Evolutionary conservation across 352 stramenopile species (phyloP), one percentile per base, ranked within the genome.

Genomic region (Nothophytophthora sp.): DNA sequence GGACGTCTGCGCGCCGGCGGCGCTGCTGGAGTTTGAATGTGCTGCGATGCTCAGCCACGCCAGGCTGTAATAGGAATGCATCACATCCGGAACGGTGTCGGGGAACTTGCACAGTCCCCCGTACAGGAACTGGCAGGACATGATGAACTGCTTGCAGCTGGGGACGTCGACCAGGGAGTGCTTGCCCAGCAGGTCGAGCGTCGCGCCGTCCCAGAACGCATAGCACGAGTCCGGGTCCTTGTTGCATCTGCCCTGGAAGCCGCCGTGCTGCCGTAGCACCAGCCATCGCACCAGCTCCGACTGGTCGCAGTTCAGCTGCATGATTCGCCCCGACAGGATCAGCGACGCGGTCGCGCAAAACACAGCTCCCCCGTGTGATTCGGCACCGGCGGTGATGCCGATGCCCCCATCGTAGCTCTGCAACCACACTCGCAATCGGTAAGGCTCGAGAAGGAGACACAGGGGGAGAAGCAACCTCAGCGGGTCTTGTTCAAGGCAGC

Each of bases 201-300:
- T 91, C n/a, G 86, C 88, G 20, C 91, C 91, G 45, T 96, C 83
- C 90, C 91, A 98, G 57, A 97, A 98, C 5, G 88, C 88, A 53
- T 97, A 97, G 68, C 91, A 98, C 12, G 76, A 90, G 64, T 98
- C 91, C 0, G 83, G 73, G 13, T 51, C 67, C 70, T 98, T 98
- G 74, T 97, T 97, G 57, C 81, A 92, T 2, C 91, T 81, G 6
- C 91, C 90, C 36, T 97, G 85, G 59, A 97, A 97, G 19, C 90
- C 91, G 16, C 52, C 51, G 33, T 93, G 83, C 51, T 95, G 86
- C 13, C 85, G 81, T 36, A 90, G 92, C 23, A 93, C 56, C 22
- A 96, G 79, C 82, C 88, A 96, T 9, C 80, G 70, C n/a, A 88
- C 43, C 20, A 96, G 52, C 25, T 88, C 79, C 16, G 69, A 65